These are phyloP conservation scores for Mycena filopes DNA, from an alignment of 768 basidiomycete species.

Conservation along the genomic window DNA sequence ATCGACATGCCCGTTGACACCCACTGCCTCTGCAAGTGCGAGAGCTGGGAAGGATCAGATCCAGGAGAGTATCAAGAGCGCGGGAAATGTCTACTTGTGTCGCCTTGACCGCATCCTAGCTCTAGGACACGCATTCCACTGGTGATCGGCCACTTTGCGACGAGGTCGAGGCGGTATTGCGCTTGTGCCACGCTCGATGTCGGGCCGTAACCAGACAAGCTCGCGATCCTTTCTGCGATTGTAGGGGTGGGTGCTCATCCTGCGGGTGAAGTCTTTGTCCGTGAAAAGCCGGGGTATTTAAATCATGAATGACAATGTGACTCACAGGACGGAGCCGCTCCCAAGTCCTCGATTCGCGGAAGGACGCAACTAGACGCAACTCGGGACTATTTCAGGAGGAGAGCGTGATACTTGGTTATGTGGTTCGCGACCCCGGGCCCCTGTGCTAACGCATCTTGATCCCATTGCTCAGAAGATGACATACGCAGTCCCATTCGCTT, in stretches of 20 bases:
- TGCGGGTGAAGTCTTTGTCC: no score
- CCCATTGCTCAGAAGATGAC: no score
- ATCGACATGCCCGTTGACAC: slow-evolving; percentile 46
- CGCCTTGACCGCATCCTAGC: slow-evolving; percentile 55
- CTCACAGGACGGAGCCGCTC: not conserved
- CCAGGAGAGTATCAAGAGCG: no score
- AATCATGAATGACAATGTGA: not conserved
- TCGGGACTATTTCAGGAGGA: no score
- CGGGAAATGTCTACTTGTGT: no score
- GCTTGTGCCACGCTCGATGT: slow-evolving; percentile 29
- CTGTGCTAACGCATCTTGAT: no score
- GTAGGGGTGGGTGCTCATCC: slow-evolving; percentile 7
- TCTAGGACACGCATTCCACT: slow-evolving; percentile 47
- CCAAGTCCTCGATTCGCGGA: not conserved
- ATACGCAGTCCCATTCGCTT: no score
- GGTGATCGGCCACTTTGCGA: slow-evolving; percentile 42
- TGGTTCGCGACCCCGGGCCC: no score
- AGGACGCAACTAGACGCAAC: not conserved
- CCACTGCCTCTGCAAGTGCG: slow-evolving; percentile 48
- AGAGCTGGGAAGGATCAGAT: no score
- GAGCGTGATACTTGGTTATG: no score
- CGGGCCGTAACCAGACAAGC: slow-evolving; percentile 32
- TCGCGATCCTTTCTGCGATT: slow-evolving; percentile 22
- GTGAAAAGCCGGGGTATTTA: no score
- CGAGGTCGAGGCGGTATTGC: slow-evolving; percentile 47